Percentiles rank a stretch among this genome's conserved stretches.
Conservation (phyloP, 2,329 filamentous ascomycete species). For the Polytolypa hystricis region DNA sequence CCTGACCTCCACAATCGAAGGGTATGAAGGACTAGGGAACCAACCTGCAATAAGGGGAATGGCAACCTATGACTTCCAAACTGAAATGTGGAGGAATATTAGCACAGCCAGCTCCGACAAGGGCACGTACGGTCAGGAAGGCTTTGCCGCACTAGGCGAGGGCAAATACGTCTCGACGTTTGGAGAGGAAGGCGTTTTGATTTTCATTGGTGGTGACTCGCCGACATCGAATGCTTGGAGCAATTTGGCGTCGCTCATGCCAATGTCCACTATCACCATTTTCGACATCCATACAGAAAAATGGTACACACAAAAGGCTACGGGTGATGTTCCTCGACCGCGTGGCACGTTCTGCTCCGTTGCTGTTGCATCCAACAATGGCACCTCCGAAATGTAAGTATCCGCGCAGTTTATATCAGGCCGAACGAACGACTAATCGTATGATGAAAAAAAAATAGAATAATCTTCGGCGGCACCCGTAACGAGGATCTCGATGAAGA, state of each 20-base stretch:
- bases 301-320: constrained; percentile 11
- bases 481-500: not conserved
- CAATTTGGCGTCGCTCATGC: not conserved
- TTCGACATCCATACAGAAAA: constrained; percentile 8
- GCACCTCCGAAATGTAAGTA: constrained; percentile 2
- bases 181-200: constrained; percentile 9
- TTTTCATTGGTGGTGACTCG: constrained; percentile 10
- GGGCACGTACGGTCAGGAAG: not conserved
- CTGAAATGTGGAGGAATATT: constrained; percentile 8
- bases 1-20: not conserved
- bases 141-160: constrained; percentile 7
- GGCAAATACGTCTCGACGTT: constrained; percentile 7
- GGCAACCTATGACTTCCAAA: constrained; percentile 8
- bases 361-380: constrained; percentile 2
- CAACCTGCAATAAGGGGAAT: constrained; percentile 7
- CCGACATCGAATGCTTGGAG: not conserved
- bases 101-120: constrained; percentile 8
- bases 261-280: constrained; percentile 13
- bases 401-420: no score
- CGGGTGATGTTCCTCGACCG: constrained; percentile 6
- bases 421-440: not conserved
- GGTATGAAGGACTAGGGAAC: not conserved
- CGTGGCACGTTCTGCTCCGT: constrained; percentile 10
- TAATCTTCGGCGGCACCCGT: not conserved
- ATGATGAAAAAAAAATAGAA: no score